Conservation (phyloP, 257 asterid genomes). For the Capsicum baccatum region DNA sequence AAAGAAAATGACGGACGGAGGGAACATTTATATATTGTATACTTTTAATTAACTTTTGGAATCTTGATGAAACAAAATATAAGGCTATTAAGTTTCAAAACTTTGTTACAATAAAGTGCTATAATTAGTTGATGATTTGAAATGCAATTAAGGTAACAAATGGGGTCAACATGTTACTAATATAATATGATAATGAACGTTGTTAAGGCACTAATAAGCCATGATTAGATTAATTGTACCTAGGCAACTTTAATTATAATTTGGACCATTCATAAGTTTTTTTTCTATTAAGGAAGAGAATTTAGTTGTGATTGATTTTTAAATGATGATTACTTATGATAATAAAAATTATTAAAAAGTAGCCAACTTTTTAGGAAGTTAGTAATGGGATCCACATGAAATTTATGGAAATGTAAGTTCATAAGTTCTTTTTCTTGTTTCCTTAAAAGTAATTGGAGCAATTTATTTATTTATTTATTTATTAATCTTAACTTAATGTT, state of each 20-base stretch:
- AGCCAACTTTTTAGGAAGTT: constrained; percentile 20
- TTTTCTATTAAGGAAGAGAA: neutral
- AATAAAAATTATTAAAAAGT: neutral
- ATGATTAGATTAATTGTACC: constrained; percentile 15
- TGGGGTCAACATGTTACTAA: constrained; percentile 14
- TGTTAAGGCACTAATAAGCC: neutral
- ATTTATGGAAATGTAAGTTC: neutral
- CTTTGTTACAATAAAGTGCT: neutral
- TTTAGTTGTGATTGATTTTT: neutral
- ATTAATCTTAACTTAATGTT: neutral
- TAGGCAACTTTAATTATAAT: constrained; percentile 4
- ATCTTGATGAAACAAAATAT: no score
- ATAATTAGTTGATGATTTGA: constrained; percentile 27
- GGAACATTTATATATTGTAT: no score
- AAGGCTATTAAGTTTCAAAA: neutral
- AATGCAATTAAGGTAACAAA: constrained; percentile 1
- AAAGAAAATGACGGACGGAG: no score
- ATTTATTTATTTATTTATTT: no score
- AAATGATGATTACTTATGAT: constrained; percentile 3
- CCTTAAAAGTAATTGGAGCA: neutral
- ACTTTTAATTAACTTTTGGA: no score
- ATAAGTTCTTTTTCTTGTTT: no score
- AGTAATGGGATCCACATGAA: neutral
- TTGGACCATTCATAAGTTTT: constrained; percentile 20
- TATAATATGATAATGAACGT: neutral